Base-by-base conservation (phyloP, 768 basidiomycete genomes). In the Galerina sulciceps region DNA sequence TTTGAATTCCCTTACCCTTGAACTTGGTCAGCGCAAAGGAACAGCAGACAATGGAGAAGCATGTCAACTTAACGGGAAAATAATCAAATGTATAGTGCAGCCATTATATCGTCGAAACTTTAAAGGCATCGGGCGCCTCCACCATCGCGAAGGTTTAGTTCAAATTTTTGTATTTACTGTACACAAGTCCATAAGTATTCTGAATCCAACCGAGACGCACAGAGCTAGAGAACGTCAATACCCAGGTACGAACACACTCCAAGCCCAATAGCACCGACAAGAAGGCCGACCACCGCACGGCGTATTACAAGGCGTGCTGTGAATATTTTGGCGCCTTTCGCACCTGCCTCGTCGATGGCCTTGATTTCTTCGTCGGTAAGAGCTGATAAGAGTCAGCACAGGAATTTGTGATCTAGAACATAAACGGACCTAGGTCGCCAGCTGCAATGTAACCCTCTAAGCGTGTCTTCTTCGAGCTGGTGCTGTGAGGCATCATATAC, bases 381-480 rank as follows among this genome's bases (percentile, higher is more conserved):
- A n/a, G 67, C 86, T 87, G 63, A 0, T 31, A 11, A 51, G 18
- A 41, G 60, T 31, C 26, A 31, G 26, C 8, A 31, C 26, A 31
- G 31, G 59, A 34, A n/a, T 45, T 8, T 3, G 18, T 51, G 26
- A 49, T 34, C 13, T 20, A 26, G 22, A 14, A n/a, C 18, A 3
- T 38, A 17, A 45, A 44, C 57, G 2, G 9, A 61, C 63, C 48
- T 4, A 64, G 45, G 15, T 53, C 57, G 13, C 63, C 63, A 31
- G 63, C 63, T 23, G 58, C 46, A 26, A 64, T 58, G 34, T 64
- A 64, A 9, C 63, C 63, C 40, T 64, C 63, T 18, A 93, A 73
- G 10, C 91, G 80, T 2, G 75, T 71, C 62, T 85, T 83, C 74
- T 87, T 90, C 6, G 86, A 84, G 70, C 87, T 89, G 10, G 85